Evolutionary conservation across 1,139 yeast genomes (phyloP), one percentile per base, ranked within the genome.

Genomic region (Petasospora fabianii): DNA sequence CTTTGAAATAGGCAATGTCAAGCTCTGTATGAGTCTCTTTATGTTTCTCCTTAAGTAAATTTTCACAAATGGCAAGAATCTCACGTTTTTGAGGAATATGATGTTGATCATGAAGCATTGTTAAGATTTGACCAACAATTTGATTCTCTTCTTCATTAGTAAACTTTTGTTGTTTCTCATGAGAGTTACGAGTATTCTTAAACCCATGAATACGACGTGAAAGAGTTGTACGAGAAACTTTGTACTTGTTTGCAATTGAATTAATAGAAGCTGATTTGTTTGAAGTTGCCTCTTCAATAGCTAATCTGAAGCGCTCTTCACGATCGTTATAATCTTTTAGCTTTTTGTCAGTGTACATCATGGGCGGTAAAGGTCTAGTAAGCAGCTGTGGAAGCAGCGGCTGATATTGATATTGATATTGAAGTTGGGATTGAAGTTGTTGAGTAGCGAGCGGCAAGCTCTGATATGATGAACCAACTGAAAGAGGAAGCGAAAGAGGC

Each of bases 131-230:
- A 5, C 15, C n/a, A 3, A 54, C 52, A 8, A 54, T 52, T 14
- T 45, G 12, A 11, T 35, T 11, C 36, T 54, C 58, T 34, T 54
- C 58, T 2, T 49, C 54, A 27, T 53, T 52, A 22, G 54, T 50
- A 41, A 54, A 53, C 36, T 54, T 54, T 36, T 54, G 58, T 28
- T 54, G 56, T 41, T 54, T 54, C 37, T 53, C 56, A 28, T 53
- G 56, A 15, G 54, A 46, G 32, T 48, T 51, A 22, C 56, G 41
- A 1, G 56, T 53, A 41, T 54, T 53, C 35, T 54, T 54, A 38
- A 49, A 53, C 5, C 56, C 58, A 26, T 54, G 53, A n/a, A 53
- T 50, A 27, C 56, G 46, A 42, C 56, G 49, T 17, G 56, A 49
- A 10, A 51, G 39, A 3, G 56, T 52, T 0, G 56, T 54, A 30